These are phyloP conservation scores for Hyphopichia pseudoburtonii DNA, from an alignment of 1,139 yeast genomes.

Conservation along the genomic window DNA sequence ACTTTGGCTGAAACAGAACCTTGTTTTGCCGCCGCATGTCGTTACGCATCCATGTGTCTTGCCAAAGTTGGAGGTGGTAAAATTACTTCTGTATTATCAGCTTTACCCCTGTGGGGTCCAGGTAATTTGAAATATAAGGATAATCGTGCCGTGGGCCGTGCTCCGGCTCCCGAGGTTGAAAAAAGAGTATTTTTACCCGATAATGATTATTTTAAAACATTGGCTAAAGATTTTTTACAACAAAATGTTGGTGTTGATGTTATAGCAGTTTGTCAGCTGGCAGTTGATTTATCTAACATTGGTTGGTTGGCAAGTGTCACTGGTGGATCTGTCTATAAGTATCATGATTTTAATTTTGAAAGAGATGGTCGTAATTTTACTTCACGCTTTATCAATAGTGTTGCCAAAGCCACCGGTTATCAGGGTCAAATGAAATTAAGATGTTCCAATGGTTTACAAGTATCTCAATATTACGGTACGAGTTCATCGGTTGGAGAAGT, in stretches of 20 bases:
- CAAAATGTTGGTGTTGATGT: conserved; percentile 76
- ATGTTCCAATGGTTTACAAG: conserved; percentile 86
- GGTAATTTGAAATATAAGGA: conserved; percentile 68
- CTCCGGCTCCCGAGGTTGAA: conserved; percentile 52
- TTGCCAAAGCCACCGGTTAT: conserved; percentile 57
- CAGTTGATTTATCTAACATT: conserved; percentile 73
- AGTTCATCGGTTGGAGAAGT: conserved; percentile 29
- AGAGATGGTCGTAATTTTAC: conserved; percentile 70
- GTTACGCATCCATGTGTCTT: conserved; percentile 68
- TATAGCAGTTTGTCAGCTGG: conserved; percentile 63
- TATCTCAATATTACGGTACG: conserved; percentile 71
- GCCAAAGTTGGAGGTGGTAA: conserved; percentile 75
- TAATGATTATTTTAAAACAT: conserved; percentile 58
- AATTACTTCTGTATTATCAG: conserved; percentile 64
- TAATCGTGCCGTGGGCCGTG: conserved; percentile 34
- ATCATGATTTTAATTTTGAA: conserved; percentile 65
- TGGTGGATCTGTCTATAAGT: conserved; percentile 70
- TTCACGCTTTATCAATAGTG: conserved; percentile 54
- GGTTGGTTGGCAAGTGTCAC: conserved; percentile 67
- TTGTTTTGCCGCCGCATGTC: conserved; percentile 77
- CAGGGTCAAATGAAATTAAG: conserved; percentile 85
- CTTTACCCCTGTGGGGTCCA: conserved; percentile 81
- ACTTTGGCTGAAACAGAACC: conserved; percentile 59
- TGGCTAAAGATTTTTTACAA: conserved; percentile 58
- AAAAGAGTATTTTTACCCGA: conserved; percentile 56